Evolutionary conservation across 495 filamentous ascomycete genomes (phyloP), one percentile per base, ranked within the genome.

Genomic region (Lindgomyces ingoldianus): DNA sequence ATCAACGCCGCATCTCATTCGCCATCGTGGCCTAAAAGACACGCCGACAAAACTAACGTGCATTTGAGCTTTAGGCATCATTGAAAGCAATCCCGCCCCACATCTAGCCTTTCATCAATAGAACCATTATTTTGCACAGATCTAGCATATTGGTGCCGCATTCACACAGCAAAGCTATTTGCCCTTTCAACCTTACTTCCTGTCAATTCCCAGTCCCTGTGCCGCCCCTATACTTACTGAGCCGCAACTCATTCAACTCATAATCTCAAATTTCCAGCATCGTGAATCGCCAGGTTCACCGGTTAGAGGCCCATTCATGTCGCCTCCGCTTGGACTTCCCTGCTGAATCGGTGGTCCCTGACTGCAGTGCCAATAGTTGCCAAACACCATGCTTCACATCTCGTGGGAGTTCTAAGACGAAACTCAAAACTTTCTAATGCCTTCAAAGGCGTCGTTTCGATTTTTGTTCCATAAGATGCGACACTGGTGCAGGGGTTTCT

Each of bases 51-150:
- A 18, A 57, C 54, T 55, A 27, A 55, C 51, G 29, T 33, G 51
- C 51, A 55, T 24, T 14, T 55, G 51, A 41, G 30, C 48, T 55
- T 55, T 55, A 41, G 51, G 51, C 51, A 19, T 6, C 6, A 39
- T 39, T 39, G 33, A 39, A 14, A 14, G 33, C 33, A 39, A 39
- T 14, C 33, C 6, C 33, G 33, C 33, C 33, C 33, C 6, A 39
- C 33, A 6, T 39, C 48, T 18, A 52, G 11, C 18, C 3, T 10
- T 18, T 9, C 48, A 29, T 52, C 48, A 29, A 24, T 16, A 3
- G 14, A 8, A 21, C 22, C 19, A 8, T 29, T 18, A 22, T 52
- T 16, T 24, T 8, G 24, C 48, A 9, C 9, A 25, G 48, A 52
- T 52, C 48, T 52, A 29, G 48, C 18, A 52, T 16, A 52, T 24